Conservation (phyloP, 202 grass and related monocot species). For the Schoenoplectus tabernaemontani region DNA sequence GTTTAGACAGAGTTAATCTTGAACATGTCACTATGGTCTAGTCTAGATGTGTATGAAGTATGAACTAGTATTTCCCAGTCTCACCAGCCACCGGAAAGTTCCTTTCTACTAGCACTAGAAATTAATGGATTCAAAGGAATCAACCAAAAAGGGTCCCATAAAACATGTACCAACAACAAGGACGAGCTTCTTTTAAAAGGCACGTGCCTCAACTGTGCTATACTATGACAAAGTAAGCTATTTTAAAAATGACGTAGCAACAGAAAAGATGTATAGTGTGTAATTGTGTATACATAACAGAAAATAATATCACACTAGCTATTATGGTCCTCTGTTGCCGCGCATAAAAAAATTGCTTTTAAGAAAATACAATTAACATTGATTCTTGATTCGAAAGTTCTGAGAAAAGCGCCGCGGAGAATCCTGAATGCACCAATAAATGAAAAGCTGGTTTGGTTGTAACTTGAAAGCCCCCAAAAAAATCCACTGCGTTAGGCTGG, state of each 20-base stretch:
- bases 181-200: neutral
- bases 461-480: constrained; percentile 3
- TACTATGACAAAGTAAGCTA: neutral
- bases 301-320: neutral
- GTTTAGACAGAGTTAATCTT: too few species aligned
- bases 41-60: too few species aligned
- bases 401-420: neutral
- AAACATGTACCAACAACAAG: neutral
- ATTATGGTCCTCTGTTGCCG: neutral
- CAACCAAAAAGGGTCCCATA: neutral
- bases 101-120: too few species aligned
- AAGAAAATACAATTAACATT: neutral
- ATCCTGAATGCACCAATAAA: neutral
- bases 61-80: too few species aligned
- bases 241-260: neutral
- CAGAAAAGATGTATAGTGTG: neutral
- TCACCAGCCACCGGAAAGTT: too few species aligned
- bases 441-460: neutral
- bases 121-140: neutral
- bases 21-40: too few species aligned
- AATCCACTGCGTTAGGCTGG: constrained; percentile 16
- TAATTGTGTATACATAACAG: neutral
- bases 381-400: too few species aligned
- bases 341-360: neutral
- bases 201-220: neutral